A percentile compares a stretch with the other conserved stretches of the same genome.
phyloP scores from a whole-genome alignment of 2,329 filamentous ascomycete species.

The Dactylonectria estremocensis region DNA sequence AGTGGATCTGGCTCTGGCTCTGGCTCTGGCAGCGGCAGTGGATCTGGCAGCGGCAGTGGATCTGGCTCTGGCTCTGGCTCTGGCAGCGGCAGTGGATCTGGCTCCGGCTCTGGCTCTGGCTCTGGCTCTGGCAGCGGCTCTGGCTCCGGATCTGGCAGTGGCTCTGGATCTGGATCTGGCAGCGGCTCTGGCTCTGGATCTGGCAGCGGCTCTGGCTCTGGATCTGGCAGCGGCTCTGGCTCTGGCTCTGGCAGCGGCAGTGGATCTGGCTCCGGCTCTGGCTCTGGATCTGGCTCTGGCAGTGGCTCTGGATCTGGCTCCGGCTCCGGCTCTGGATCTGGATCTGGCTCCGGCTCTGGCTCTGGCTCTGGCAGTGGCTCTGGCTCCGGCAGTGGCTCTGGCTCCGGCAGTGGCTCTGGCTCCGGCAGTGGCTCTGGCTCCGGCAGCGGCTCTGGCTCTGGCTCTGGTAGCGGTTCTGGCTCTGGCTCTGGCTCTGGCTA shows the following conservation, averaged over 20 bases:
- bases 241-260: neutral
- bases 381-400: neutral
- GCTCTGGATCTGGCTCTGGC: conserved; percentile 9
- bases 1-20: too few relatives aligned
- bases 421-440: neutral
- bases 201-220: neutral
- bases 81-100: too few relatives aligned
- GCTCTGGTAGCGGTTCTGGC: too few relatives aligned
- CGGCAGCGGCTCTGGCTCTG: neutral
- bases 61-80: too few relatives aligned
- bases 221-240: neutral
- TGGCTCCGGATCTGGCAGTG: neutral
- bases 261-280: neutral
- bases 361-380: neutral
- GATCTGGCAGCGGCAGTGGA: neutral
- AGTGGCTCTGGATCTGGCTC: neutral
- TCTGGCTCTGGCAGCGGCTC: neutral
- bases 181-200: neutral
- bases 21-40: neutral
- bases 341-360: neutral
- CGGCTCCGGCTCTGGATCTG: neutral
- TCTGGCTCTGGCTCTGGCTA: neutral
- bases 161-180: too few relatives aligned
- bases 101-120: too few relatives aligned
- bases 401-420: neutral